Base-by-base conservation (phyloP, 108 stramenopile genomes). In the Pseudonitzschia multistriata region DNA sequence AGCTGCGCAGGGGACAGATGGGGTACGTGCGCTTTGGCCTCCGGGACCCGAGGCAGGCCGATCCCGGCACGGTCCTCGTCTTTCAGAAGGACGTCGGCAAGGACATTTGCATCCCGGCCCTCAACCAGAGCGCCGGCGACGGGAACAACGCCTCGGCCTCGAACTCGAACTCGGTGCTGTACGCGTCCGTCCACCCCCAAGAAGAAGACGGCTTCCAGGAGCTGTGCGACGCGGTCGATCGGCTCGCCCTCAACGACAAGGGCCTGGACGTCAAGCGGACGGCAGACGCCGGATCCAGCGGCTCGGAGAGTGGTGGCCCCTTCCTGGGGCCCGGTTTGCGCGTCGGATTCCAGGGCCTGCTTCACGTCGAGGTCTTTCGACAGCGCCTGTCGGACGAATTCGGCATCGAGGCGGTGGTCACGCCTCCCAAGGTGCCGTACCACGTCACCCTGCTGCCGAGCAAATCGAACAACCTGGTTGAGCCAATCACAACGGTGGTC, bases 281-380 rank as follows among this genome's bases (percentile, higher is more conserved):
- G n/a, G 73, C 69, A 10, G 69, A 67, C 31, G 79, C 81, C 2
- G 50, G 80, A 4, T 61, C 77, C 31, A 79, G 67, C 60, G 69
- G 72, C 39, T 79, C 81, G 17, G 80, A 78, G 53, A 80, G 76
- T 52, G 94, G 90, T 19, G 91, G 92, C 0, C 88, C 91, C 0
- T 89, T 92, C 59, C 81, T 98, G 19, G 98, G 98, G 14, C 89
- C 88, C 19, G 98, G 98, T 13, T 75, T 98, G 30, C 84, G 97
- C 17, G 90, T 96, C 22, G 97, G 99, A 0, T 99, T 99, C 75
- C 93, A 98, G 71, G 99, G 99, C 28, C 74, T 98, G 36, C 71
- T 99, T 25, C 99, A 99, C 74, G 96, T 97, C 61, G 99, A 99
- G 65, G 95, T 99, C 5, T 97, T 99, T 68, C 90, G 96, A 35